These are phyloP conservation scores for Cylindricascospora bacillispora DNA, from an alignment of 1,139 yeast genomes.

Conservation along the genomic window DNA sequence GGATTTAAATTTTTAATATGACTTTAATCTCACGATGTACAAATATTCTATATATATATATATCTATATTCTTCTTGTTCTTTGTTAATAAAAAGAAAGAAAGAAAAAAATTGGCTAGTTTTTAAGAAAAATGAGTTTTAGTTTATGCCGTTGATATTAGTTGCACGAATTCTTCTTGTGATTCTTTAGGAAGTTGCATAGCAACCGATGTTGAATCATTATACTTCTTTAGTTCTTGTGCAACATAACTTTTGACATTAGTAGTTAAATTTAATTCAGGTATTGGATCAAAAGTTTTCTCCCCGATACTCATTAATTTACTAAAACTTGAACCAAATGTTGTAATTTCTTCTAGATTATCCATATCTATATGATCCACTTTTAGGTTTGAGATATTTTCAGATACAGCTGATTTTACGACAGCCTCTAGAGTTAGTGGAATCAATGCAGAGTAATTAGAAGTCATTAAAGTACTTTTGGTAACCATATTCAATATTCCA, in stretches of 20 bases:
- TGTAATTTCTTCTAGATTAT: slow-evolving; percentile 29
- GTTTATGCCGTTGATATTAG: too few species aligned
- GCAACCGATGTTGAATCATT: slow-evolving; percentile 1
- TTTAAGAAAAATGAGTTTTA: too few species aligned
- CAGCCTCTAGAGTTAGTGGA: slow-evolving; percentile 38
- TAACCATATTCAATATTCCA: slow-evolving; percentile 52
- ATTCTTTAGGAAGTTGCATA: slow-evolving; percentile 1
- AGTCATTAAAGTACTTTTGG: slow-evolving; percentile 24
- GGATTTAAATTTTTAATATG: too few species aligned
- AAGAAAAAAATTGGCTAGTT: too few species aligned
- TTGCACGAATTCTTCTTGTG: slow-evolving; percentile 1
- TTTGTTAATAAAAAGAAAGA: too few species aligned
- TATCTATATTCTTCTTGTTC: too few species aligned
- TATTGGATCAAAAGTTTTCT: slow-evolving; percentile 57
- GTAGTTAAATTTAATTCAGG: slow-evolving; percentile 33
- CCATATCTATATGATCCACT: slow-evolving; percentile 29
- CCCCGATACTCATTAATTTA: slow-evolving; percentile 50
- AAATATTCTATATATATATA: too few species aligned
- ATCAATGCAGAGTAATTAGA: slow-evolving; percentile 36
- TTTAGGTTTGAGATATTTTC: slow-evolving; percentile 26
- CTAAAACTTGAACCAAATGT: slow-evolving; percentile 83
- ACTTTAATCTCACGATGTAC: too few species aligned
- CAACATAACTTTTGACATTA: slow-evolving; percentile 28
- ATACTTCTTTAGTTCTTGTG: slow-evolving; percentile 21
- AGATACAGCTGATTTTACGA: slow-evolving; percentile 34